Percentiles rank a stretch among this genome's conserved stretches.
Evolutionary conservation across 805 yeast species (phyloP).

Genomic region (Metschnikowia lochheadii): DNA sequence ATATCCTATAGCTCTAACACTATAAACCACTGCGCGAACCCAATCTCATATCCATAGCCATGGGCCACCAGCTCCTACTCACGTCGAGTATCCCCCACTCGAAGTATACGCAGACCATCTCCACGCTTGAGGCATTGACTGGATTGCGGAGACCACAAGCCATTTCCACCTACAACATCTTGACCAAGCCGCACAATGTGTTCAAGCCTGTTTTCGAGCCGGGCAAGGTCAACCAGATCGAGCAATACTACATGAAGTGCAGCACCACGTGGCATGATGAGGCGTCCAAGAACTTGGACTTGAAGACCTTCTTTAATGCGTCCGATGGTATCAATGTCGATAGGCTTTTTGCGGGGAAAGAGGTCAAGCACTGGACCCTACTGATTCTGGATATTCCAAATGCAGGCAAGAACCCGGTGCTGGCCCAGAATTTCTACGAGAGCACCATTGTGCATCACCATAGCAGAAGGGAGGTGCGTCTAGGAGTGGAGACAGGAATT

Average conservation of each 20-base stretch:
- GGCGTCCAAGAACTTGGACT: constrained; percentile 20
- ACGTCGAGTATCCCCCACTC: constrained; percentile 42
- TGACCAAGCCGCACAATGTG: constrained; percentile 47
- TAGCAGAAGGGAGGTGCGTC: constrained; percentile 19
- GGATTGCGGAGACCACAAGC: constrained; percentile 44
- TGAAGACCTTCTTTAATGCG: constrained; percentile 20
- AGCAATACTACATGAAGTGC: constrained; percentile 50
- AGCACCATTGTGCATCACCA: constrained; percentile 51
- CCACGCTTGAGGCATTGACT: constrained; percentile 50
- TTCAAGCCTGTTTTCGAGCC: constrained; percentile 52
- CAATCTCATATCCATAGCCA: background rate
- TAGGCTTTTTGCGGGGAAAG: constrained; percentile 26
- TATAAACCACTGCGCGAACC: background rate
- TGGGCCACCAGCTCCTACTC: constrained; percentile 55
- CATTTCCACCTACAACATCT: constrained; percentile 45
- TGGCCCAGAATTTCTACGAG: constrained; percentile 64
- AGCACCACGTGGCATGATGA: constrained; percentile 44
- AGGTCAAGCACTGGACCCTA: constrained; percentile 50
- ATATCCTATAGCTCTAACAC: too few species aligned
- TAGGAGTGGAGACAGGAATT: background rate
- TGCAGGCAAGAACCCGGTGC: constrained; percentile 61
- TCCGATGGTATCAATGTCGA: constrained; percentile 22
- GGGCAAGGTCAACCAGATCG: constrained; percentile 55
- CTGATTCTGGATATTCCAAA: constrained; percentile 71
- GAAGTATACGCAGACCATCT: constrained; percentile 39